phyloP scores from a whole-genome alignment of 139 green algal species.

The Klebsormidium nitens region DNA sequence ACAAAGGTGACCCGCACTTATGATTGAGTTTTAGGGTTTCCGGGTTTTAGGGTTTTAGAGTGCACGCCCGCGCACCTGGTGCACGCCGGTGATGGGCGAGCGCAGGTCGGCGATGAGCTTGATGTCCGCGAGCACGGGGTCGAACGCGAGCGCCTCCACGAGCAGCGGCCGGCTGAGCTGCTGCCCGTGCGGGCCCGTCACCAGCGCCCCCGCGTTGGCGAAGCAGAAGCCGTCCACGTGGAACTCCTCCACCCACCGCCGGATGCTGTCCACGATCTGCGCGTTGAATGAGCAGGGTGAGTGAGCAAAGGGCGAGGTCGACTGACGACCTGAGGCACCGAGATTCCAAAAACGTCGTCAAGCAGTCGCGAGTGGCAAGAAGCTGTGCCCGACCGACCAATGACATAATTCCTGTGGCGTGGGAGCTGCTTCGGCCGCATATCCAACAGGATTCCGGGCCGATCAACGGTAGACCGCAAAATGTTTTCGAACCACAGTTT shows the following conservation, averaged over 20 bases:
- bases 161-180: slow-evolving; percentile 75
- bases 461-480: too few relatives aligned
- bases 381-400: too few relatives aligned
- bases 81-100: neutral
- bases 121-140: slow-evolving; percentile 76
- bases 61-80: neutral
- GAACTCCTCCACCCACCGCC: slow-evolving; percentile 80
- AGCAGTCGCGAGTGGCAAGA: too few relatives aligned
- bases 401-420: too few relatives aligned
- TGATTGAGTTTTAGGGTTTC: too few relatives aligned
- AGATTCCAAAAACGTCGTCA: too few relatives aligned
- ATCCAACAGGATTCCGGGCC: too few relatives aligned
- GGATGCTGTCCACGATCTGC: slow-evolving; percentile 83
- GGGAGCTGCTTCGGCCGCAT: too few relatives aligned
- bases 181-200: slow-evolving; percentile 45
- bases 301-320: too few relatives aligned
- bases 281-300: neutral
- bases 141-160: slow-evolving; percentile 62
- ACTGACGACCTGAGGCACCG: too few relatives aligned
- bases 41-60: neutral
- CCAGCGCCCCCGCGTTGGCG: slow-evolving; percentile 89
- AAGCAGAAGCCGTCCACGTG: slow-evolving; percentile 78
- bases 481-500: too few relatives aligned
- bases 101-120: slow-evolving; percentile 96
- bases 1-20: too few relatives aligned